A percentile compares a stretch with the other conserved stretches of the same genome.
These are phyloP conservation scores for Agrostemma githago DNA, from an alignment of 148 eudicot genomes.

Conservation along the genomic window DNA sequence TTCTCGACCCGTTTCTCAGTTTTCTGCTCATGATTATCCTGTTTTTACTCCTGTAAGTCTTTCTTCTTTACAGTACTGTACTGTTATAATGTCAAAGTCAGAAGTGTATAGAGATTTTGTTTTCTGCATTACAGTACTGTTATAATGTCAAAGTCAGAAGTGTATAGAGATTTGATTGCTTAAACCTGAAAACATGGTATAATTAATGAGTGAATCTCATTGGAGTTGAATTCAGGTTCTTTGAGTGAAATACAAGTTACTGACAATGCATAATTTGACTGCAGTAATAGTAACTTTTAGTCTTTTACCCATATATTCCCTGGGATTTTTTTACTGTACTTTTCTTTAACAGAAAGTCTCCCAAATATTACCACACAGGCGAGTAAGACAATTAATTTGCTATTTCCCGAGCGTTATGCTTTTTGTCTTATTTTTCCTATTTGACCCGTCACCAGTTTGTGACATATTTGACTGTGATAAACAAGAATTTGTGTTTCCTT, in stretches of 20 bases:
- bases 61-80: background rate
- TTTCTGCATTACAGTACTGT: background rate
- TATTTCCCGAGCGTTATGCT: no score
- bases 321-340: background rate
- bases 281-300: background rate
- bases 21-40: conserved; percentile 87
- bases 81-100: background rate
- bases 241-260: conserved; percentile 1
- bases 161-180: background rate
- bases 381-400: no score
- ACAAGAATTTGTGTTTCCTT: no score
- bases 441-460: background rate
- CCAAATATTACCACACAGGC: no score
- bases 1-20: conserved; percentile 36
- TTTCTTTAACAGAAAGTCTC: background rate
- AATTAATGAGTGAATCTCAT: background rate
- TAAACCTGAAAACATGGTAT: background rate
- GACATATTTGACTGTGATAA: background rate
- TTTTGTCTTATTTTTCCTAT: no score
- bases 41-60: conserved; percentile 90
- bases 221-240: background rate
- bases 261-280: background rate
- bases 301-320: background rate
- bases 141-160: background rate
- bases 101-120: background rate